Evolutionary conservation across 2,329 filamentous ascomycete genomes (phyloP).

Genomic region (Neofusicoccum ribis): DNA sequence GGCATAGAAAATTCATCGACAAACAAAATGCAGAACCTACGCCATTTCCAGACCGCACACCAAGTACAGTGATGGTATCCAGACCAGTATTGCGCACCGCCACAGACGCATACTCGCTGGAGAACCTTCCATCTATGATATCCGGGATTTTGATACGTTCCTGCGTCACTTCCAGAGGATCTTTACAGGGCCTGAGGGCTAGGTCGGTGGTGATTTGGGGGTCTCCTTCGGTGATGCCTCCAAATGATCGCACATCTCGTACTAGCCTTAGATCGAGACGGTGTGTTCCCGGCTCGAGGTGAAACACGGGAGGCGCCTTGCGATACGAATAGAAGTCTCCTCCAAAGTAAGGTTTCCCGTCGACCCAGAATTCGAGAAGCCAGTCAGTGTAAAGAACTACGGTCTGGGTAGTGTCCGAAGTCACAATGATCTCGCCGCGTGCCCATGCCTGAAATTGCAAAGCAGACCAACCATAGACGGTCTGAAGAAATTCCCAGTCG

Average conservation of each 20-base stretch:
- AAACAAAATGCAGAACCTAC: neutral
- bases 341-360: conserved; percentile 55
- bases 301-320: conserved; percentile 51
- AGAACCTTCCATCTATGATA: conserved; percentile 49
- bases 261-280: conserved; percentile 54
- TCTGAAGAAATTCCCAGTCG: conserved; percentile 55
- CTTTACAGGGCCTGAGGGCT: conserved; percentile 28
- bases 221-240: conserved; percentile 50
- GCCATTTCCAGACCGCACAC: conserved; percentile 26
- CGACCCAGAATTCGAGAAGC: conserved; percentile 56
- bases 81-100: conserved; percentile 49
- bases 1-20: neutral
- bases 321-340: conserved; percentile 58
- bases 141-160: conserved; percentile 51
- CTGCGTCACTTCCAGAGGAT: conserved; percentile 32
- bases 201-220: conserved; percentile 38
- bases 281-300: conserved; percentile 52
- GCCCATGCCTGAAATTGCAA: conserved; percentile 61
- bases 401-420: conserved; percentile 33
- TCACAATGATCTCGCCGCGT: conserved; percentile 49
- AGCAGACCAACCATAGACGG: conserved; percentile 60
- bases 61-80: conserved; percentile 36
- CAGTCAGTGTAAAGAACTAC: conserved; percentile 49
- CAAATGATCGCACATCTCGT: conserved; percentile 59
- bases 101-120: conserved; percentile 51